These are phyloP conservation scores for Ilex aquifolium DNA, from an alignment of 257 asterid genomes.

Conservation along the genomic window DNA sequence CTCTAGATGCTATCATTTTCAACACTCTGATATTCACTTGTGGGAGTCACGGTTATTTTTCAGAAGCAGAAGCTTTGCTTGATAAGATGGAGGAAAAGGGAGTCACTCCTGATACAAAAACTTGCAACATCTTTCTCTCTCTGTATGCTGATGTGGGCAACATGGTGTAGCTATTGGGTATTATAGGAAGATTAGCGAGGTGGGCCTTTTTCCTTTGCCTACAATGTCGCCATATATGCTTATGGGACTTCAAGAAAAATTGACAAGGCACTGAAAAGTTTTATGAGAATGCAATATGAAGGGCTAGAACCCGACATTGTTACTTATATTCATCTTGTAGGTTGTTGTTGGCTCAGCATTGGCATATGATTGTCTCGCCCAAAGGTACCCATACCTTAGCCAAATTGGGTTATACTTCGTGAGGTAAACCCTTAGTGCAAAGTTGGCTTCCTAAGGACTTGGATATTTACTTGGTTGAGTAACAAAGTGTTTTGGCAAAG, in stretches of 20 bases:
- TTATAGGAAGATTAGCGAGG: conserved; percentile 64
- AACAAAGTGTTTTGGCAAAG: too few relatives aligned
- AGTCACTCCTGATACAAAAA: conserved; percentile 74
- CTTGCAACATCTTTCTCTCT: conserved; percentile 66
- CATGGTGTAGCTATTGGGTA: conserved; percentile 46
- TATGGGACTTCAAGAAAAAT: conserved; percentile 56
- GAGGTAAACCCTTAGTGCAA: too few relatives aligned
- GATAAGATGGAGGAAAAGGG: conserved; percentile 75
- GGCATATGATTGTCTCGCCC: too few relatives aligned
- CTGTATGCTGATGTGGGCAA: conserved; percentile 57
- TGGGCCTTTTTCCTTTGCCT: conserved; percentile 70
- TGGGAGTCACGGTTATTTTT: conserved; percentile 69
- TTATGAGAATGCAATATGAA: conserved; percentile 79
- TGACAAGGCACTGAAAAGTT: conserved; percentile 65
- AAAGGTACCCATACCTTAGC: too few relatives aligned
- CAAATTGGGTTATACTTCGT: too few relatives aligned
- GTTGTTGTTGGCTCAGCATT: conserved; percentile 19
- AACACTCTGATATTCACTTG: conserved; percentile 84
- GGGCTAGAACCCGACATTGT: conserved; percentile 77
- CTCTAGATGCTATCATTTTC: conserved; percentile 64
- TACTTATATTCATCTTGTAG: conserved; percentile 58
- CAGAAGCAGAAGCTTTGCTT: conserved; percentile 80
- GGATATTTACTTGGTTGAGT: too few relatives aligned
- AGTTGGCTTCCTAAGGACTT: too few relatives aligned
- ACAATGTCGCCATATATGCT: conserved; percentile 72